Conservation (phyloP, 306 rosid genomes). For the Medicago truncatula region DNA sequence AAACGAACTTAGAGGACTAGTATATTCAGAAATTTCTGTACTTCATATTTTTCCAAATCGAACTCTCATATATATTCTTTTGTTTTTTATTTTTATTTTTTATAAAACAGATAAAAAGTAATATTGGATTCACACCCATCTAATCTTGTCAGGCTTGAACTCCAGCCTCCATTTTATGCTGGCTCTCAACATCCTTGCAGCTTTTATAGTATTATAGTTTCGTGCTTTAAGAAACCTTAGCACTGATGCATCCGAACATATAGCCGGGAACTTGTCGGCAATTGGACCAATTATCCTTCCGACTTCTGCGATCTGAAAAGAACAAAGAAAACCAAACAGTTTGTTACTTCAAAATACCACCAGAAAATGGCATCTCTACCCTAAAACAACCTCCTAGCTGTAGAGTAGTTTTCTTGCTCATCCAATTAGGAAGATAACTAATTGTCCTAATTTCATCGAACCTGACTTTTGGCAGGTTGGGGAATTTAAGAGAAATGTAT, state of each 20-base stretch:
- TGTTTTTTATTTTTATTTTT: neutral
- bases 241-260: slow-evolving; percentile 64
- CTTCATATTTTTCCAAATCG: slow-evolving; percentile 11
- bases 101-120: neutral
- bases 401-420: too few relatives aligned
- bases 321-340: slow-evolving; percentile 23
- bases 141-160: slow-evolving; percentile 75
- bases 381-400: neutral
- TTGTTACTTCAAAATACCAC: slow-evolving; percentile 9
- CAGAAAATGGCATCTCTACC: slow-evolving; percentile 17
- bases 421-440: too few relatives aligned
- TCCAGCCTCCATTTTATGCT: slow-evolving; percentile 77
- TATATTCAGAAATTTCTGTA: neutral
- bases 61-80: neutral
- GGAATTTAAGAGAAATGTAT: neutral
- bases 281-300: slow-evolving; percentile 70
- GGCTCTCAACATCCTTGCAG: slow-evolving; percentile 69
- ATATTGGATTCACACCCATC: slow-evolving; percentile 58
- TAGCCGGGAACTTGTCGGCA: slow-evolving; percentile 56
- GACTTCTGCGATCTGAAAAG: slow-evolving; percentile 63
- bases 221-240: slow-evolving; percentile 74
- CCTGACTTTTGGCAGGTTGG: too few relatives aligned
- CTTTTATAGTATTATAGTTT: slow-evolving; percentile 66
- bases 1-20: slow-evolving; percentile 19
- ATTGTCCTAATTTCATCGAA: too few relatives aligned